Evolutionary conservation across 805 yeast genomes (phyloP), one percentile per base, ranked within the genome.

Genomic region (Starmerella vaccinii): DNA sequence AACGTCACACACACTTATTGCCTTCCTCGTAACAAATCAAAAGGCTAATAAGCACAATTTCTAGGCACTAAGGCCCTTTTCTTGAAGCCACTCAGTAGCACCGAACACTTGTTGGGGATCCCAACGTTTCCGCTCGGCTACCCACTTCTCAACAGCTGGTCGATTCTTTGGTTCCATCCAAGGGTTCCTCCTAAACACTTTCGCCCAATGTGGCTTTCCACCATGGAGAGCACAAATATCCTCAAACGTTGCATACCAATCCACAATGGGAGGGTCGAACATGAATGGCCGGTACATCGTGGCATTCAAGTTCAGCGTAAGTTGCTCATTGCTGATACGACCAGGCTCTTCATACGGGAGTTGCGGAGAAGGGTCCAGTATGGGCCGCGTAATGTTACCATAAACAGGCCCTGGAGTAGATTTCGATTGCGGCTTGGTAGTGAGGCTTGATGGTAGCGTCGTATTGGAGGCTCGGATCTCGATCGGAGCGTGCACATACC

Each of bases 171-270:
- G 48, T 26, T 40, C 47, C 30, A 40, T 40, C 43, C 70, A 76
- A 2, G 62, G 63, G 12, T 69, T 69, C 1, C 95, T 95, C 50
- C 84, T 71, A 65, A 87, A 90, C 67, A 88, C 89, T 72, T 90
- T 90, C 16, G 98, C 98, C 98, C 98, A 90, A 66, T 90, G 98
- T 2, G 98, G 98, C 65, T 81, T 84, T 40, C 98, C 98, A 33
- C 84, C 88, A 26, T 83, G 88, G 24, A 77, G 79, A 46, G 73
- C 74, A 73, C 89, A 71, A 1, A 86, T 76, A 48, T 77, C 76
- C 67, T 90, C 98, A 66, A 90, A 90, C n/a, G 74, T 71, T 46
- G 76, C 75, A 68, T 76, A 90, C 96, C 97, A 90, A 57, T 78
- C 74, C 40, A 57, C 58, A 32, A 87, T 79, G 40, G 84, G 81